These are phyloP conservation scores for Biscogniauxia mediterranea DNA, from an alignment of 2,329 filamentous ascomycete genomes.

Conservation along the genomic window DNA sequence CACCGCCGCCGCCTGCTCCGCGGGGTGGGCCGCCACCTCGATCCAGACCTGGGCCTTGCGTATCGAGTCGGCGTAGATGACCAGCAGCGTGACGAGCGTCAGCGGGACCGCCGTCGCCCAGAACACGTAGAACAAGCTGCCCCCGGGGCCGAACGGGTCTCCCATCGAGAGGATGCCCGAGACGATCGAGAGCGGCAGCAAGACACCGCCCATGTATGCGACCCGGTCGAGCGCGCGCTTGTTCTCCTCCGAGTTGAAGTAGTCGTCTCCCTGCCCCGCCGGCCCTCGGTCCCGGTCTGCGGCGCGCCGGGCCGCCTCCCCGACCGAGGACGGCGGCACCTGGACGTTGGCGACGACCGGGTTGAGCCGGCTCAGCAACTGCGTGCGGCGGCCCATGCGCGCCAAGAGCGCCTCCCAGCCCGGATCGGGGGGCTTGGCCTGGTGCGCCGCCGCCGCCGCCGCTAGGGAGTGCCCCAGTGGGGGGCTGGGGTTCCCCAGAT, in stretches of 20 bases:
- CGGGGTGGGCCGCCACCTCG: constrained; percentile 33
- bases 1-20: neutral
- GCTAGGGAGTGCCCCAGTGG: neutral
- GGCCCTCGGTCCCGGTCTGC: neutral
- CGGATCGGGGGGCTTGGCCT: neutral
- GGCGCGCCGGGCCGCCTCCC: no score
- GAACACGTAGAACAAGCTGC: constrained; percentile 46
- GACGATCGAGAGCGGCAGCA: constrained; percentile 48
- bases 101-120: constrained; percentile 44
- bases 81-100: constrained; percentile 36
- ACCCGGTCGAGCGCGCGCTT: constrained; percentile 45
- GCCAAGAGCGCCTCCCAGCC: constrained; percentile 35
- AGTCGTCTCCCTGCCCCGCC: neutral
- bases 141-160: constrained; percentile 42
- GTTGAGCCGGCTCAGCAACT: constrained; percentile 22
- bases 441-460: neutral
- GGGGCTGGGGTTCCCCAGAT: constrained; percentile 23
- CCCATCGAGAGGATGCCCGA: constrained; percentile 48
- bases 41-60: constrained; percentile 47
- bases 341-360: constrained; percentile 11
- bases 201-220: constrained; percentile 48
- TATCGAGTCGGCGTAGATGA: constrained; percentile 50
- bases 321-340: constrained; percentile 1
- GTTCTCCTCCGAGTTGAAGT: constrained; percentile 30
- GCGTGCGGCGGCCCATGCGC: constrained; percentile 28